Evolutionary conservation across 352 stramenopile genomes (phyloP).

Genomic region (Globisporangium okanoganense): DNA sequence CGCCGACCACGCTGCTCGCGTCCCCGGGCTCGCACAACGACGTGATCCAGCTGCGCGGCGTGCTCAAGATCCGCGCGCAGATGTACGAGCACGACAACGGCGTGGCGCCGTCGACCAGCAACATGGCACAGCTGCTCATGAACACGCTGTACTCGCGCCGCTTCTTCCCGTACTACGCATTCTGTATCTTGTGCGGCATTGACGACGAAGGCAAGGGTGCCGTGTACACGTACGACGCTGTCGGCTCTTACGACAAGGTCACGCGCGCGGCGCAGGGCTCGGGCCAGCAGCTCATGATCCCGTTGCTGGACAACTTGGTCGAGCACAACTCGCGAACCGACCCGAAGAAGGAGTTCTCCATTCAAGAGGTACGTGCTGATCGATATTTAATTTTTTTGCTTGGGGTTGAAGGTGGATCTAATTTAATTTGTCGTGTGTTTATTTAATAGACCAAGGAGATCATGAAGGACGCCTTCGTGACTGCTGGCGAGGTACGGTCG

Average conservation of each 20-base stretch:
- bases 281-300: constrained; percentile 97
- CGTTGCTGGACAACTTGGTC: constrained; percentile 98
- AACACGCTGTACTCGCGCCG: constrained; percentile 98
- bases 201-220: constrained; percentile 95
- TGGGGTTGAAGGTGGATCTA: background rate
- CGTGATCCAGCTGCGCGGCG: constrained; percentile 79
- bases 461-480: constrained; percentile 99
- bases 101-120: constrained; percentile 89
- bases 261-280: constrained; percentile 81
- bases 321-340: constrained; percentile 89
- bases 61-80: constrained; percentile 75
- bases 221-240: constrained; percentile 98
- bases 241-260: constrained; percentile 88
- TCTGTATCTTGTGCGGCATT: constrained; percentile 97
- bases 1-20: constrained; percentile 63
- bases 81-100: constrained; percentile 96
- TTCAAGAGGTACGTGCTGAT: constrained; percentile 69
- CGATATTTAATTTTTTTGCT: background rate
- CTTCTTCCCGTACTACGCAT: constrained; percentile 99
- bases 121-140: constrained; percentile 95
- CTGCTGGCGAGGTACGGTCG: constrained; percentile 87
- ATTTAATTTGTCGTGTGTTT: background rate
- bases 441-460: constrained; percentile 90
- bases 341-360: constrained; percentile 87
- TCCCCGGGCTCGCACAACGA: constrained; percentile 85